Percentiles rank a stretch among this genome's conserved stretches.
These are phyloP conservation scores for Ceratopteris richardii DNA, from an alignment of 75 land plant species.

Conservation along the genomic window DNA sequence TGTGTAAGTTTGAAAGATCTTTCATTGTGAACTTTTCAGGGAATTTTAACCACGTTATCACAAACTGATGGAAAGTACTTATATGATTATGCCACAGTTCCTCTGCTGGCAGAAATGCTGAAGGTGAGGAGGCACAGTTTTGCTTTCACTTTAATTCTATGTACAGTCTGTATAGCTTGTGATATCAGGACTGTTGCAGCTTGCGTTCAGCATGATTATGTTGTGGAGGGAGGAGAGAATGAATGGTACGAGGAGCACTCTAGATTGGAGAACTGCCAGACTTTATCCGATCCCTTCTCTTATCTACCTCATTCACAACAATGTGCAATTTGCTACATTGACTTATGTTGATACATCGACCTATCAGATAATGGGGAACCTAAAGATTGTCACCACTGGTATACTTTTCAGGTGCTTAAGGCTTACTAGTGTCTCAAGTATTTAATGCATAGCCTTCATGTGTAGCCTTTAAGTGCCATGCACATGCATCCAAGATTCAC, in stretches of 20 bases:
- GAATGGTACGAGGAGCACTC: constrained; percentile 16
- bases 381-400: constrained; percentile 94
- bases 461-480: too few species aligned
- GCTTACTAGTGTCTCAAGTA: not conserved
- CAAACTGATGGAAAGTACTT: constrained; percentile 71
- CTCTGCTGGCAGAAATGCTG: constrained; percentile 79
- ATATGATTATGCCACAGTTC: constrained; percentile 90
- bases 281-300: constrained; percentile 81
- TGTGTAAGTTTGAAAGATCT: not conserved
- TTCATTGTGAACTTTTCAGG: constrained; percentile 31
- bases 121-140: constrained; percentile 44
- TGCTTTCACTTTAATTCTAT: not conserved
- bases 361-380: constrained; percentile 95
- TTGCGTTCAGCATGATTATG: too few species aligned
- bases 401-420: constrained; percentile 68
- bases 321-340: constrained; percentile 95
- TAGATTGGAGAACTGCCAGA: constrained; percentile 70
- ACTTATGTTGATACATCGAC: constrained; percentile 95
- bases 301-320: constrained; percentile 89
- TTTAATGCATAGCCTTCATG: not conserved
- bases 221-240: not conserved
- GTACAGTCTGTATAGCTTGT: too few species aligned
- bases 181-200: too few species aligned
- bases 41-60: constrained; percentile 87
- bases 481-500: too few species aligned